Base-by-base conservation (phyloP, 1,284 basidiomycete species). In the Singerocomus inundabilis region DNA sequence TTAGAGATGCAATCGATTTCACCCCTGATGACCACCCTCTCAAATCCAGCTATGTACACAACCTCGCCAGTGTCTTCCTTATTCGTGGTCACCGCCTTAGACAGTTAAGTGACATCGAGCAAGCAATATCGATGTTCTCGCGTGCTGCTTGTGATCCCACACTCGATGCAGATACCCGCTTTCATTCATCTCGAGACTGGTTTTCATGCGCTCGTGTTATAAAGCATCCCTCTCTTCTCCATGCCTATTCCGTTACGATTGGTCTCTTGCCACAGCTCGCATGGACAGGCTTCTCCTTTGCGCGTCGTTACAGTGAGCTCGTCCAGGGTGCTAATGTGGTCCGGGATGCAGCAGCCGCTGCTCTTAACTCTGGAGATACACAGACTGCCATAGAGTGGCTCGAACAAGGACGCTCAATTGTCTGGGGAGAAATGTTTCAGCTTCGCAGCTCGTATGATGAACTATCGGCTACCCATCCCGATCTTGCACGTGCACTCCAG, bases 331-430 rank as follows among this genome's bases (percentile, higher is more conserved):
- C 39, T 4, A 24, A 40, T 15, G 30, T 54, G 1, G 51, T 50
- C 6, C 52, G 44, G 15, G 51, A 49, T 7, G 51, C 45, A 1
- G 51, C 52, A 3, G 44, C 52, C 2, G 30, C 34, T 4, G 45
- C 44, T 33, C 30, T 52, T n/a, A 39, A 42, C 11, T 18, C 7
- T 4, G 51, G 52, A 7, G 13, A 9, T 2, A 29, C 18, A 4
- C 43, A 54, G 31, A 52, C 24, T 4, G 51, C 51, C 4, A 35
- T 55, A 4, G 52, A 53, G 18, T 55, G 46, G 52, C 52, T 52
- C 7, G 51, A 52, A 12, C 49, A 52, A 40, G 49, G 51, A 15
- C 44, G 51, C 6, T 53, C 49, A 5, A 34, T 52, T 12, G 38
- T 52, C 12, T 54, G 43, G 51, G 44, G 51, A 9, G 37, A 51